These are phyloP conservation scores for Lactarius hatsudake DNA, from an alignment of 768 basidiomycete genomes.

Conservation along the genomic window DNA sequence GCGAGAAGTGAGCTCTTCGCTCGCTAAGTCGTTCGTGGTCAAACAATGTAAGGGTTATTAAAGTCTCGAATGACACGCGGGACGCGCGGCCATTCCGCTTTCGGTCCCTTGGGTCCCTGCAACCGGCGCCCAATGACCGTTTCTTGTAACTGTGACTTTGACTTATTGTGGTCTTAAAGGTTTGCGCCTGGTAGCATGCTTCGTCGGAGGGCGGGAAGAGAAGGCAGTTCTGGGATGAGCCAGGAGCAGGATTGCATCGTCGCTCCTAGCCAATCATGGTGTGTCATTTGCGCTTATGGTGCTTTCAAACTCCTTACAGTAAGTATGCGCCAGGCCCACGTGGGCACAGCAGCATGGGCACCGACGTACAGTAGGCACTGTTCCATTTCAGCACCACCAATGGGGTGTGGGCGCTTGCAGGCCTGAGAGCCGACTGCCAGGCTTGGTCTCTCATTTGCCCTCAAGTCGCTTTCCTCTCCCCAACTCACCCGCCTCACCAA, in stretches of 20 bases:
- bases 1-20: neutral
- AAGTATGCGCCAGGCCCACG: neutral
- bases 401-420: neutral
- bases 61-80: slow-evolving; percentile 12
- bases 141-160: neutral
- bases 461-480: neutral
- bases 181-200: neutral
- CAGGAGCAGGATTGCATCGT: neutral
- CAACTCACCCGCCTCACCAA: neutral
- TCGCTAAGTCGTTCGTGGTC: neutral
- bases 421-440: neutral
- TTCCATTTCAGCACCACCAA: neutral
- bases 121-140: slow-evolving; percentile 5
- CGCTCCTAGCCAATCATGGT: neutral
- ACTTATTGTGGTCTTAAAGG: neutral
- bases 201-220: neutral
- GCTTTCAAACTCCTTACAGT: neutral
- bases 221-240: neutral
- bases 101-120: neutral
- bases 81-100: slow-evolving; percentile 17
- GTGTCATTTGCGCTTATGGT: neutral
- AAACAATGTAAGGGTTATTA: neutral
- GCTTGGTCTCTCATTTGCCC: neutral
- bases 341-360: neutral
- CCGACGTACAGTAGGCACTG: neutral